phyloP scores from a whole-genome alignment of 2,329 filamentous ascomycete genomes.

The Biscogniauxia sp. region DNA sequence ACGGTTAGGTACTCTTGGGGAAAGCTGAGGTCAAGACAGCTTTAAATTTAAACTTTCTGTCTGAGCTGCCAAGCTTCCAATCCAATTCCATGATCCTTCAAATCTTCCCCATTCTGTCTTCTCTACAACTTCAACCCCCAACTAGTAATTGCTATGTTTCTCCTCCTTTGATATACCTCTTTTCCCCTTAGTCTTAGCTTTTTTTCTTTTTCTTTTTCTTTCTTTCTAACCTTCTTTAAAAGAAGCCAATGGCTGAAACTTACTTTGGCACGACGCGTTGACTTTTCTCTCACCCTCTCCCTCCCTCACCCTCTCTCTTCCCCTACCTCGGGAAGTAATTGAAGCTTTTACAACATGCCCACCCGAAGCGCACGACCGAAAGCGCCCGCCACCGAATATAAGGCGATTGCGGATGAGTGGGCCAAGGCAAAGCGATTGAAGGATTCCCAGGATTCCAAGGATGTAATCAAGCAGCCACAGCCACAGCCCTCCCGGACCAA shows the following conservation, averaged over 20 bases:
- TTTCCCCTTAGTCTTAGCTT: not conserved
- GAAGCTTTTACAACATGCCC: slow-evolving; percentile 24
- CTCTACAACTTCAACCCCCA: slow-evolving; percentile 6
- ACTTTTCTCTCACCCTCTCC: slow-evolving; percentile 4
- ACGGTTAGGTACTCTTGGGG: not conserved
- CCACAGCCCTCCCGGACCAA: slow-evolving; percentile 34
- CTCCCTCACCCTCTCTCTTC: not conserved
- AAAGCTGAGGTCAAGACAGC: slow-evolving; percentile 2
- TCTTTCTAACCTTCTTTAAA: slow-evolving; percentile 2
- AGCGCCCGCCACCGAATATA: slow-evolving; percentile 43
- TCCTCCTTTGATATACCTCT: not conserved
- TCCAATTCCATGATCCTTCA: no score
- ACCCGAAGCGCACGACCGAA: slow-evolving; percentile 27
- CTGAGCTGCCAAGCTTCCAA: no score
- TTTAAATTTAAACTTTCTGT: not conserved
- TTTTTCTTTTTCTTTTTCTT: no score
- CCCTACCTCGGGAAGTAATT: not conserved
- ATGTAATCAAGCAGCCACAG: slow-evolving; percentile 31
- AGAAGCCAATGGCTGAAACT: slow-evolving; percentile 24
- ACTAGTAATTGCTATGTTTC: slow-evolving; percentile 6
- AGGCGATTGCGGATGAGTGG: slow-evolving; percentile 53
- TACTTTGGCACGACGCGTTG: slow-evolving; percentile 17
- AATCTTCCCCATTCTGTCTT: not conserved
- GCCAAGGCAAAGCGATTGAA: slow-evolving; percentile 52
- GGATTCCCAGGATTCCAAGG: slow-evolving; percentile 41